Evolutionary conservation across 176 grass and related monocot genomes (phyloP), one percentile per base, ranked within the genome.

Genomic region (Alloteropsis semialata): DNA sequence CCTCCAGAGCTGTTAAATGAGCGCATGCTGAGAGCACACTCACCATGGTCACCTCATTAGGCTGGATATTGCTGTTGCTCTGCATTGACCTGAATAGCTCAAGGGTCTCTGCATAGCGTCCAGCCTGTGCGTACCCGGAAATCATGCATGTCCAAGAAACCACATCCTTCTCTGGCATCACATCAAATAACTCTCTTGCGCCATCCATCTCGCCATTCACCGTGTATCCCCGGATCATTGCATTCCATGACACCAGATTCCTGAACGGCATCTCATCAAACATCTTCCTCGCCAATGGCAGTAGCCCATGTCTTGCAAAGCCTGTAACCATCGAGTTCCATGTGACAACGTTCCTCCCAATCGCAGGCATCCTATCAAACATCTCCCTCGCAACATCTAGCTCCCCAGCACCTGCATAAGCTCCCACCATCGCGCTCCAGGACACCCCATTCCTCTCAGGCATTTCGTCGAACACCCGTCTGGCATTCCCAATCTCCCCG

Each of bases 11-110:
- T 22, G 88, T 82, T 27, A 91, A 85, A 78, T 87, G 88, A 29
- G 88, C 86, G 0, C 94, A 97, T 32, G 90, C 82, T 15, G 94
- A 96, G 6, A 96, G 83, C 62, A 96, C 88, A 33, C 86, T 91
- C 46, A 93, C 81, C 94, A 97, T 91, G 49, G 94, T 91, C 56
- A 93, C 86, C 78, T 97, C 91, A 77, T 92, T 92, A 37, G 94
- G 94, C n/a, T 33, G 75, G 22, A 79, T 63, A 65, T 37, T 37
- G 13, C 82, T 42, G 38, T 70, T 28, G 5, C 53, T 81, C 62
- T 91, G 88, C 94, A 93, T 96, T 55, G 17, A 63, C 50, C 89
- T 86, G 54, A 97, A 93, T 38, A 93, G 21, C 25, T 91, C 59
- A 37, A 96, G 84, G 15, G 94, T 87, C 45, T 91, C 86, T 0